A percentile compares a stretch with the other conserved stretches of the same genome.
phyloP scores from a whole-genome alignment of 106 monocot genomes.

The Apostasia ramifera region DNA sequence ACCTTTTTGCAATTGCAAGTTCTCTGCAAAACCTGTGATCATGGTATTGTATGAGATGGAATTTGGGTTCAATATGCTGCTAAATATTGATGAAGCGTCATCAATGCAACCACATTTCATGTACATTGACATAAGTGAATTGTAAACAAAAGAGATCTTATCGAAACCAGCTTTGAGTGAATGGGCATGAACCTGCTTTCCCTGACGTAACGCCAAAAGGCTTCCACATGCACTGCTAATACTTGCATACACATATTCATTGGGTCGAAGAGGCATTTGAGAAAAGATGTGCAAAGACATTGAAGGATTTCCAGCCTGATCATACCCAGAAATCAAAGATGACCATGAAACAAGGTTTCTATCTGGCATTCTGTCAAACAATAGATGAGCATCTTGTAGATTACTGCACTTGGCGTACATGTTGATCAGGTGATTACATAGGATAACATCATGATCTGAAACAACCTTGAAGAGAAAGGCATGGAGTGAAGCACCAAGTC shows the following conservation, averaged over 20 bases:
- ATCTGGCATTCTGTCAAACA: slow-evolving; percentile 35
- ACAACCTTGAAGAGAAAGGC: slow-evolving; percentile 27
- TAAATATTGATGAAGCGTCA: slow-evolving; percentile 37
- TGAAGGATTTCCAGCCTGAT: slow-evolving; percentile 24
- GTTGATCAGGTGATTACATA: slow-evolving; percentile 58
- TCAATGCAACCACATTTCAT: slow-evolving; percentile 41
- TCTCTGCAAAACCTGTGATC: slow-evolving; percentile 50
- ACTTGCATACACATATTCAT: slow-evolving; percentile 57
- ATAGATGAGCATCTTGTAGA: slow-evolving; percentile 18
- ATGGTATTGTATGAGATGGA: slow-evolving; percentile 51
- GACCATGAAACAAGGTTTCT: slow-evolving; percentile 58
- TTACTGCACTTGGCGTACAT: slow-evolving; percentile 46
- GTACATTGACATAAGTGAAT: slow-evolving; percentile 66
- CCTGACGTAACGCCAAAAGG: slow-evolving; percentile 15
- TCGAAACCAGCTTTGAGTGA: slow-evolving; percentile 30
- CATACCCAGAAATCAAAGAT: slow-evolving; percentile 40
- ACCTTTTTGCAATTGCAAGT: slow-evolving; percentile 19
- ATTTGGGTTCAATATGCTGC: slow-evolving; percentile 23
- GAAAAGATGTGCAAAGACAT: slow-evolving; percentile 33
- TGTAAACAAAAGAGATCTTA: slow-evolving; percentile 48
- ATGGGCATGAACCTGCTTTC: slow-evolving; percentile 46
- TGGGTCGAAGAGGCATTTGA: slow-evolving; percentile 32
- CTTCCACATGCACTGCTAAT: slow-evolving; percentile 34
- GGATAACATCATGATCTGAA: slow-evolving; percentile 18
- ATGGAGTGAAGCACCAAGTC: slow-evolving; percentile 26